phyloP scores from a whole-genome alignment of 2,329 filamentous ascomycete genomes.

The Penicillium corylophilum region DNA sequence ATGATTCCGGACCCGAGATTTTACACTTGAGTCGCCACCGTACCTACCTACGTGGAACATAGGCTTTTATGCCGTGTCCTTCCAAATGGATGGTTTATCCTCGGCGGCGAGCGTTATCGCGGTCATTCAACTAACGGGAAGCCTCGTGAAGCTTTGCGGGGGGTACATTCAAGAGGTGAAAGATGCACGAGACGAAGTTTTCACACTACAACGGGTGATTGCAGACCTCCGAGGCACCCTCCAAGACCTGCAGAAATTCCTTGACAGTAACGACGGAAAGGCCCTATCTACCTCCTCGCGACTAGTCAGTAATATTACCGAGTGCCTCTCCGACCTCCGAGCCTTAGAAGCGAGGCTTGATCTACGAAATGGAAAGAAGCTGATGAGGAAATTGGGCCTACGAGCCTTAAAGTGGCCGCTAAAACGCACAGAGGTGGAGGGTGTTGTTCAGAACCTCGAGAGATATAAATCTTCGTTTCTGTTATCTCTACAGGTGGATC shows the following conservation, averaged over 20 bases:
- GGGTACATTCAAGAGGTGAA: constrained; percentile 23
- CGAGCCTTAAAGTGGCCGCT: constrained; percentile 33
- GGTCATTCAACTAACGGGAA: constrained; percentile 22
- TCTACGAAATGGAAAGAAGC: constrained; percentile 5
- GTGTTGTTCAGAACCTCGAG: constrained; percentile 17
- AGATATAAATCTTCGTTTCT: constrained; percentile 24
- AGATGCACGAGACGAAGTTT: constrained; percentile 24
- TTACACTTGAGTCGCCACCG: constrained; percentile 3
- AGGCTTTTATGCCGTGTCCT: constrained; percentile 2
- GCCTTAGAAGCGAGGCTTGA: constrained; percentile 15
- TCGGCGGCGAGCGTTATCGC: constrained; percentile 24
- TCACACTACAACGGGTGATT: constrained; percentile 12
- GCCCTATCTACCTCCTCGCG: constrained; percentile 6
- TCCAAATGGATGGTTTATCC: constrained; percentile 7
- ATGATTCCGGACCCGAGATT: constrained; percentile 1
- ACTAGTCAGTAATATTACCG: constrained; percentile 10
- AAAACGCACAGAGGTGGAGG: constrained; percentile 24
- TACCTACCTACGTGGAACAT: constrained; percentile 4
- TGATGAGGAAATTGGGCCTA: constrained; percentile 23
- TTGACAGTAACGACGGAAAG: constrained; percentile 6
- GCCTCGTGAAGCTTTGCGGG: constrained; percentile 22
- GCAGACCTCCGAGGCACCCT: constrained; percentile 11
- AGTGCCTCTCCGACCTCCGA: constrained; percentile 13
- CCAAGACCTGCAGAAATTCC: constrained; percentile 12
- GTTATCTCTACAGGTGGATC: constrained; percentile 26